These are phyloP conservation scores for Arxiozyma slooffiae DNA, from an alignment of 1,139 yeast genomes.

Conservation along the genomic window DNA sequence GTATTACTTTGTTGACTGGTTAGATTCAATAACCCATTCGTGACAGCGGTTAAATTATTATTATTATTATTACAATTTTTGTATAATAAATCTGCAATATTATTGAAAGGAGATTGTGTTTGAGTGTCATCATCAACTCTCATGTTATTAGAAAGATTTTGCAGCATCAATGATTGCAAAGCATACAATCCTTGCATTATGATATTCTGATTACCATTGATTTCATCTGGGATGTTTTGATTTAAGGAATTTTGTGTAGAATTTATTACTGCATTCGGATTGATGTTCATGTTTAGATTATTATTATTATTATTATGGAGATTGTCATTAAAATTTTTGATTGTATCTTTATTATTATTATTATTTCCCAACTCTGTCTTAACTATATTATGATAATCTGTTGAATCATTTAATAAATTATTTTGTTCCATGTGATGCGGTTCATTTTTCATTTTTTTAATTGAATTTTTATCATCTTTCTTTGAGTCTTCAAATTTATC, in stretches of 20 bases:
- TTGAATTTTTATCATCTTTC: not conserved
- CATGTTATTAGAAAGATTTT: too few species aligned
- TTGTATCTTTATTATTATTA: not conserved
- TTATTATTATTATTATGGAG: not conserved
- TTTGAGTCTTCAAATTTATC: not conserved
- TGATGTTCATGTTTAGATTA: not conserved
- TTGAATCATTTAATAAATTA: not conserved
- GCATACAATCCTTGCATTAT: not conserved
- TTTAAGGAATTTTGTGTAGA: not conserved
- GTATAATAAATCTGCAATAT: not conserved
- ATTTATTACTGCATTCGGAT: not conserved
- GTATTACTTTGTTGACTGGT: not conserved
- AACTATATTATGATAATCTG: not conserved
- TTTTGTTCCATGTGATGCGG: not conserved
- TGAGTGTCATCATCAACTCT: not conserved
- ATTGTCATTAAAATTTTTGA: not conserved
- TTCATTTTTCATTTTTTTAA: not conserved
- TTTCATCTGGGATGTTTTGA: not conserved
- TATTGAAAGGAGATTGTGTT: constrained; percentile 1
- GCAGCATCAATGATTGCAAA: not conserved
- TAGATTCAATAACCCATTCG: not conserved
- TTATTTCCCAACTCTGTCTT: not conserved
- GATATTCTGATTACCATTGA: not conserved
- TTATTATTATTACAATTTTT: constrained; percentile 2
- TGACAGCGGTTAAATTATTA: not conserved